Percentiles rank a stretch among this genome's conserved stretches.
Evolutionary conservation across 1,284 basidiomycete genomes (phyloP).

Genomic region (Porodaedalea pini): DNA sequence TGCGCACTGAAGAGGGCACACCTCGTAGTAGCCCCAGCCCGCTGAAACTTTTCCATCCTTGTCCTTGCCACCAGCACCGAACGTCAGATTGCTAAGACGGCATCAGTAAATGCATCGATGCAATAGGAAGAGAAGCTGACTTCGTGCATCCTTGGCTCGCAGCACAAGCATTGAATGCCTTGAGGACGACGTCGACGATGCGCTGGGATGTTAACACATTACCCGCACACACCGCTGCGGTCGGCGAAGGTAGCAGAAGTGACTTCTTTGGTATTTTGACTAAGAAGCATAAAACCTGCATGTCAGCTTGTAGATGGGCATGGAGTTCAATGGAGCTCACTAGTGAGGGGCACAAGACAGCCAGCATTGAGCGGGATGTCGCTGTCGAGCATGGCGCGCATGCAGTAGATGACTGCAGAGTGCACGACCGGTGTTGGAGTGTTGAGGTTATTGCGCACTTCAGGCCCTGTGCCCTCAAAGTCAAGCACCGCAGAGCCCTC

Average conservation of each 20-base stretch:
- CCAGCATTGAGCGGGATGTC: slow-evolving; percentile 96
- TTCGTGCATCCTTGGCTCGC: slow-evolving; percentile 94
- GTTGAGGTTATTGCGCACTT: slow-evolving; percentile 89
- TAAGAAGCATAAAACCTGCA: slow-evolving; percentile 28
- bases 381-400: slow-evolving; percentile 87
- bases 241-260: slow-evolving; percentile 77
- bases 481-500: slow-evolving; percentile 85
- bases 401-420: slow-evolving; percentile 92
- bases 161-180: slow-evolving; percentile 89
- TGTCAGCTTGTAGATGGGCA: not conserved
- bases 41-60: slow-evolving; percentile 69
- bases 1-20: slow-evolving; percentile 26
- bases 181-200: slow-evolving; percentile 92
- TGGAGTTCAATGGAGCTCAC: slow-evolving; percentile 38
- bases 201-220: slow-evolving; percentile 92
- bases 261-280: slow-evolving; percentile 82
- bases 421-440: slow-evolving; percentile 86
- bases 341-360: slow-evolving; percentile 77
- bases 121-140: slow-evolving; percentile 38
- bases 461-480: slow-evolving; percentile 86
- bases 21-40: slow-evolving; percentile 96
- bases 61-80: slow-evolving; percentile 85
- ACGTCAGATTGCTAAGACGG: slow-evolving; percentile 76
- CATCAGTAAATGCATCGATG: slow-evolving; percentile 6
- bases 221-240: slow-evolving; percentile 89